Base-by-base conservation (phyloP, 352 stramenopile genomes). In the Pythium phragmiticola region DNA sequence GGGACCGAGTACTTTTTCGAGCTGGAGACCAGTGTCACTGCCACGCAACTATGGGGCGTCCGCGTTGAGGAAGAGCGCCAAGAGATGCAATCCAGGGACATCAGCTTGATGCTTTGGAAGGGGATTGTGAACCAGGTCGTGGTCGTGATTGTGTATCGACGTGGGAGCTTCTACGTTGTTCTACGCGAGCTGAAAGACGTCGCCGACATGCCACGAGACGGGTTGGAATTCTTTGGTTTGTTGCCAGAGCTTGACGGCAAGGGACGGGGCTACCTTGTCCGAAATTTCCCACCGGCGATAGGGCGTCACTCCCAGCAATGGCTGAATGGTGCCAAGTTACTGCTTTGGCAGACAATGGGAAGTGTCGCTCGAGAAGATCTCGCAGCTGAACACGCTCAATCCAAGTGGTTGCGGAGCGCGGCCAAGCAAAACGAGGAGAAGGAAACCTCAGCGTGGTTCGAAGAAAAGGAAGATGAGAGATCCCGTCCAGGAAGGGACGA, bases 1-100 rank as follows among this genome's bases (percentile, higher is more conserved):
- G 73, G 78, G 0, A 68, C 60, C 0, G 81, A 90, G 42, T 76
- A 70, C 0, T 88, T 90, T 50, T 90, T 84, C 26, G 80, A 89
- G 66, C 66, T 90, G 4, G 81, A 87, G 42, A 63, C 87, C 0
- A 41, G 34, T 6, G 57, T 73, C 48, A 17, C 51, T 3, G 50
- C 50, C 7, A 23, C 36, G 33, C 41, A 43, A 30, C 60, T 63
- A 56, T 74, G 9, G 46, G 67, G 37, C 60, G 50, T 33, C 37
- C 51, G 47, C 21, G 37, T 54, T 34, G 36, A 65, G 9, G 60
- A 69, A 57, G 50, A 69, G 14, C 59, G 46, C 0, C 57, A 70
- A 4, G 65, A 77, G 5, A 36, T 64, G 0, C 28, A 60, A 14
- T 47, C 19, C 11, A 56, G 49, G 13, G 61, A 66, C 30, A 51